Evolutionary conservation across 495 filamentous ascomycete genomes (phyloP), one percentile per base, ranked within the genome.

Genomic region (Penicillium desertorum): DNA sequence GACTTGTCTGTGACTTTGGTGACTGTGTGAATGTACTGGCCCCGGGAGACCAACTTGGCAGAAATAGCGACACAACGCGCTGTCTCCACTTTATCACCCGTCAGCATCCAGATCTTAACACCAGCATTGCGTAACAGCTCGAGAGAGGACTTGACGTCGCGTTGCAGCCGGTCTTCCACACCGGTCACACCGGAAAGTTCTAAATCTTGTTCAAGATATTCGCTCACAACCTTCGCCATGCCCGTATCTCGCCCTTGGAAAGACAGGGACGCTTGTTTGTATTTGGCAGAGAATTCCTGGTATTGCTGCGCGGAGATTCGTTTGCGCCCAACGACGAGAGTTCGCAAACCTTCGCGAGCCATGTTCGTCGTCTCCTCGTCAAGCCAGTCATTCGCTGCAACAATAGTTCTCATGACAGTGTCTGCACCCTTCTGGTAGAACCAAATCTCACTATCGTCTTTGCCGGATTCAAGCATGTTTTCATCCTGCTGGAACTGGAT

Each of bases 101-200:
- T 99, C 64, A 99, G 77, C 95, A 99, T 99, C 95, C 95, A 99
- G 54, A 98, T 96, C 74, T 96, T 97, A 68, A 99, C 90, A n/a
- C 95, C 95, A 9, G 95, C 95, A 68, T 99, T 98, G 57, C 95
- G 89, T 43, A 99, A 85, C 14, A 98, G 81, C 66, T 99, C 95
- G 7, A 99, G 81, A 1, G 89, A 93, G 4, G 92, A 88, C 66
- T 97, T 98, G 66, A 99, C 95, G 73, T 96, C 91, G 51, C 84
- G 83, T 69, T 99, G 95, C 22, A 99, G 79, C 59, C 95, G 95
- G 70, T 99, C 95, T 69, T 99, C 95, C 2, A 99, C 95, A 54
- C 95, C 95, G 1, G 95, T 99, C 14, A 99, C 92, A 12, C 95
- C 95, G 2, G 97, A 81, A 20, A 99, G 81, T 67, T 98, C 94